phyloP scores from a whole-genome alignment of 345 rosid genomes.

The Ceriops tagal region DNA sequence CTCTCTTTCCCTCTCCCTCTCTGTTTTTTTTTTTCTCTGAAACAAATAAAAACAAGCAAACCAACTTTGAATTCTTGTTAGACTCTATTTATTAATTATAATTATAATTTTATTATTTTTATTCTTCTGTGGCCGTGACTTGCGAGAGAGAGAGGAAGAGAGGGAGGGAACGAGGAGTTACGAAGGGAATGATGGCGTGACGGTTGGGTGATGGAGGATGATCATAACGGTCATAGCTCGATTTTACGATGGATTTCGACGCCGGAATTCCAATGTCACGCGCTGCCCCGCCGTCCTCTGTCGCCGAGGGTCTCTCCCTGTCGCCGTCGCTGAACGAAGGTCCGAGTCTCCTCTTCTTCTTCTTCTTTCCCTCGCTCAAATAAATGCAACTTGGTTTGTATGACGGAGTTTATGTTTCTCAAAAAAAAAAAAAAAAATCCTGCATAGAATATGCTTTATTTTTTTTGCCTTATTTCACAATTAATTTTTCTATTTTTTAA shows the following conservation, averaged over 20 bases:
- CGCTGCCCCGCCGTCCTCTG: slow-evolving; percentile 16
- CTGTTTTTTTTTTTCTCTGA: too few relatives aligned
- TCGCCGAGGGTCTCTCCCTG: slow-evolving; percentile 16
- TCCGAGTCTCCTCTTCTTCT: not conserved
- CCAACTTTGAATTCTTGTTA: not conserved
- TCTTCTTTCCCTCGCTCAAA: too few relatives aligned
- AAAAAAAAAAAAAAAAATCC: not conserved
- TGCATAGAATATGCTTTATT: too few relatives aligned
- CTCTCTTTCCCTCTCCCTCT: slow-evolving; percentile 3
- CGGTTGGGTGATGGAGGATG: slow-evolving; percentile 40
- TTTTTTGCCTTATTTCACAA: not conserved
- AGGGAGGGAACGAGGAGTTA: slow-evolving; percentile 12
- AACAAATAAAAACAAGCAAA: too few relatives aligned
- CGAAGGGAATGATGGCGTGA: slow-evolving; percentile 24
- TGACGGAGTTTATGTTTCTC: too few relatives aligned
- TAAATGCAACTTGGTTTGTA: too few relatives aligned
- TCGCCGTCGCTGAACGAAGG: slow-evolving; percentile 65
- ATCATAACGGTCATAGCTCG: not conserved
- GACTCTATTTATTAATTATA: too few relatives aligned
- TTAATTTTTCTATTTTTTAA: too few relatives aligned
- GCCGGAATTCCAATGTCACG: slow-evolving; percentile 72
- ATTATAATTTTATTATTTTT: too few relatives aligned
- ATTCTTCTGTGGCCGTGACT: too few relatives aligned
- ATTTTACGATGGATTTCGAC: slow-evolving; percentile 63
- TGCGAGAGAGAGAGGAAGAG: too few relatives aligned